Evolutionary conservation across 1,284 basidiomycete species (phyloP), one percentile per base, ranked within the genome.

Genomic region (Ceratobasidium theobromae): DNA sequence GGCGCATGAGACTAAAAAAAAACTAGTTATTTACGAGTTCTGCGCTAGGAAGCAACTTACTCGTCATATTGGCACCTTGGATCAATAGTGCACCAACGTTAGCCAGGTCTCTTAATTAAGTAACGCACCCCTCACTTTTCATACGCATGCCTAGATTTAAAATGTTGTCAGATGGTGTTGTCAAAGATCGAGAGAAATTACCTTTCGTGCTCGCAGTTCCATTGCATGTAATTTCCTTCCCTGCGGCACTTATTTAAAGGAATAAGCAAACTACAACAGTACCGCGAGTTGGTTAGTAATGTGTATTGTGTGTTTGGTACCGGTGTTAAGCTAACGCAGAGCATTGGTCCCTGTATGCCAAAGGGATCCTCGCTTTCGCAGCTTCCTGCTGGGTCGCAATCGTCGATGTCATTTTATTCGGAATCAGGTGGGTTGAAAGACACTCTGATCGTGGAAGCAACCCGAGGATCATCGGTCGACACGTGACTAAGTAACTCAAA

Each of bases 331-430:
- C 89, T 74, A 76, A 96, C 94, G 93, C 86, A 72, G 93, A 95
- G 78, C 94, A 97, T 71, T 88, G 85, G 78, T 97, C 94, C 73
- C 94, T 82, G 87, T 90, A 97, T 11, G 83, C 88, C 8, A 96
- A 71, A 6, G 94, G 94, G 25, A 95, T 81, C 69, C 81, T 82
- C 68, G 89, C 81, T 5, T 84, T 82, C 76, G 91, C 90, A 75
- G 93, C 82, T 76, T 95, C 91, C 69, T 84, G 80, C 74, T 93
- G 88, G 35, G 93, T 92, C 55, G 94, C 93, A 62, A 88, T 89
- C 43, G 85, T 86, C 68, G 87, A 80, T 57, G 86, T 82, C 65
- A 48, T 48, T 5, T 5, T 43, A n/a, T n/a, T 43, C 35, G 35
- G 16, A 38, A 11, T 48, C 35, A 6, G 6, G 35, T 38, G 6